phyloP scores from a whole-genome alignment of 306 rosid species.

The Corylus avellana region DNA sequence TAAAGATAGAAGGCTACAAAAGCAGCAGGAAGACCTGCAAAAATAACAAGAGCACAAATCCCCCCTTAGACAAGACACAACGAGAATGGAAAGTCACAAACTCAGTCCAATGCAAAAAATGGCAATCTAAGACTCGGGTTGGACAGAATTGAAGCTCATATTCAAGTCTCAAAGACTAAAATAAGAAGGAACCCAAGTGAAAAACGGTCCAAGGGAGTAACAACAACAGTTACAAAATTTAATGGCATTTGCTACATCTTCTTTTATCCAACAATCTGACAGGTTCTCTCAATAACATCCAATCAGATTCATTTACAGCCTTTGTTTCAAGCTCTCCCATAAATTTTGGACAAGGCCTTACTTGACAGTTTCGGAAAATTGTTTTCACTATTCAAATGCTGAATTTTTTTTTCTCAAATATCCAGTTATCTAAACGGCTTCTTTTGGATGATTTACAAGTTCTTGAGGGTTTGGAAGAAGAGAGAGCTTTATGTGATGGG shows the following conservation, averaged over 20 bases:
- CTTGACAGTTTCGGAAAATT: too few species aligned
- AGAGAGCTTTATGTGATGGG: too few species aligned
- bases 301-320: neutral
- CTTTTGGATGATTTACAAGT: too few species aligned
- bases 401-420: neutral
- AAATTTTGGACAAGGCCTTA: neutral
- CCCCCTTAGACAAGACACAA: neutral
- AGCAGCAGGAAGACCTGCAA: conserved; percentile 64
- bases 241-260: neutral
- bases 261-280: neutral
- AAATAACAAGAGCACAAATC: conserved; percentile 20
- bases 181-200: neutral
- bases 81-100: neutral
- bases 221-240: neutral
- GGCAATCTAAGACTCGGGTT: neutral
- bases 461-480: too few species aligned
- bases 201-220: conserved; percentile 7
- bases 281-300: neutral
- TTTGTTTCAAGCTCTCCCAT: neutral
- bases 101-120: neutral
- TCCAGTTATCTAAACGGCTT: too few species aligned
- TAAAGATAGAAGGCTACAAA: conserved; percentile 67
- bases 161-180: conserved; percentile 6
- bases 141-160: conserved; percentile 13
- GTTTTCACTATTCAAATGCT: too few species aligned